Conservation (phyloP, 257 asterid species). For the Nicotiana sylvestris region DNA sequence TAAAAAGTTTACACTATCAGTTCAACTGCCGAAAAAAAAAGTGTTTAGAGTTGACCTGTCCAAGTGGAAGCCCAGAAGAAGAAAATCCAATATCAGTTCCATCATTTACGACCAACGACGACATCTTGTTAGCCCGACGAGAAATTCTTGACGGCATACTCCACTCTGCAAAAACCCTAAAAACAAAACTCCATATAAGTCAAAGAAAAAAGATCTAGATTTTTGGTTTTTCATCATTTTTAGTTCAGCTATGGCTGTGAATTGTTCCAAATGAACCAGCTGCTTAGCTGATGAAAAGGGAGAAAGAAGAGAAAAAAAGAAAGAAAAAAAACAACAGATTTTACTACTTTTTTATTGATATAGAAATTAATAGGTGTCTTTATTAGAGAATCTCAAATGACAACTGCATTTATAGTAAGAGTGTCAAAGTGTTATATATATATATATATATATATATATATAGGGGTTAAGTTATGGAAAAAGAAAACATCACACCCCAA, state of each 20-base stretch:
- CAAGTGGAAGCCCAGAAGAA: neutral
- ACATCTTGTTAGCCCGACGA: neutral
- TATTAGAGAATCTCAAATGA: neutral
- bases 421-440: too few relatives aligned
- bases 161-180: neutral
- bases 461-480: neutral
- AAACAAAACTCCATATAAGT: neutral
- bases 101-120: neutral
- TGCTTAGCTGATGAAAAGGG: neutral
- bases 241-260: neutral
- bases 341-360: neutral
- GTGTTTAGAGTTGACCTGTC: slow-evolving; percentile 6
- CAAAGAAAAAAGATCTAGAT: neutral
- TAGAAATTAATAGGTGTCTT: neutral
- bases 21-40: too few relatives aligned
- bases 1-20: too few relatives aligned
- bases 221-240: neutral
- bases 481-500: too few relatives aligned
- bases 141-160: neutral
- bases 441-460: too few relatives aligned
- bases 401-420: neutral
- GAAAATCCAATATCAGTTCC: neutral
- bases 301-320: too few relatives aligned
- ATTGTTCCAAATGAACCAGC: neutral
- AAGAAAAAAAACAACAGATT: too few relatives aligned